Base-by-base conservation (phyloP, 2,329 filamentous ascomycete genomes). In the Cladosporium cucumerinum region DNA sequence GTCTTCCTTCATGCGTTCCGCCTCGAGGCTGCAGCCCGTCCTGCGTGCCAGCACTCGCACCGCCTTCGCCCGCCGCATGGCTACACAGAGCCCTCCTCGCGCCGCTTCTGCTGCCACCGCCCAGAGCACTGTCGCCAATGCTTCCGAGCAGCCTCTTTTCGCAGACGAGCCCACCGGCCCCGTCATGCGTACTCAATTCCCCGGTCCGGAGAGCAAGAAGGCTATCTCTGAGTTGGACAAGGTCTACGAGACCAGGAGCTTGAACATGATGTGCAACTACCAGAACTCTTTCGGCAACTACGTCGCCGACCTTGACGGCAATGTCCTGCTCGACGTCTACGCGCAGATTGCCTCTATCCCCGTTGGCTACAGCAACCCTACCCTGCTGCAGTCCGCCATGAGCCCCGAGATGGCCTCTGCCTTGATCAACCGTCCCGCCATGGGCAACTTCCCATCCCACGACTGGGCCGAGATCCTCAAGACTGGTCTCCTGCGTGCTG, bases 291-390 rank as follows among this genome's bases (percentile, higher is more conserved):
- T 83, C 66, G 92, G 92, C 73, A 96, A 96, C 82, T 96, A 96
- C 70, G 87, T 92, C 70, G 85, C 84, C 36, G 89, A 92, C 71
- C 83, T 87, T 0, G 89, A 92, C 73, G 89, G 88, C 69, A 91
- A 92, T 73, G 78, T 86, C 18, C 80, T 91, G 65, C 84, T 92
- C n/a, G 89, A 92, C 72, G 89, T 91, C 80, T 94, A 94, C 75
- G 91, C 93, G 60, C 93, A 97, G 80, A 97, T 97, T 74, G 93
- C 93, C 68, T 96, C 92, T 49, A 97, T 97, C 72, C 91, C 93
- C 3, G 84, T 97, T 54, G 93, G 93, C 66, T 97, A 97, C 85
- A 96, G 94, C 84, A 97, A 97, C 81, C 88, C 91, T 7, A 80
- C 84, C 69, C 85, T 97, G 67, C 82, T 86, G 70, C 83, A 87